A percentile compares a stretch with the other conserved stretches of the same genome.
Conservation (phyloP, 108 stramenopile species). For the Cylindrotheca closterium region DNA sequence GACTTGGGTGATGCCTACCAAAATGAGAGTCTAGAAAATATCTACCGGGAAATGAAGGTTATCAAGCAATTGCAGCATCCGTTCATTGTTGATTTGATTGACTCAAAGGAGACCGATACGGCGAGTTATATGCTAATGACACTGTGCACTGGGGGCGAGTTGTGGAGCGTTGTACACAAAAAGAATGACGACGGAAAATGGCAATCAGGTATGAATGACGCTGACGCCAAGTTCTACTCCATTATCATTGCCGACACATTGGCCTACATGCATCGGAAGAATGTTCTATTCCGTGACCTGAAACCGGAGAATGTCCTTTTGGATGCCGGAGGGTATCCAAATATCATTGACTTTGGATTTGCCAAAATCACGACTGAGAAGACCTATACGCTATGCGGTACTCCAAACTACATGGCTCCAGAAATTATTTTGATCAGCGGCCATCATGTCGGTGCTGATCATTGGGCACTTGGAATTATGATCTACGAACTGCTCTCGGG, state of each 20-base stretch:
- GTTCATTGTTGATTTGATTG: slow-evolving; percentile 86
- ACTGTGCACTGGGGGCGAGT: slow-evolving; percentile 81
- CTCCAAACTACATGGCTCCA: slow-evolving; percentile 93
- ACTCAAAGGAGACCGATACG: slow-evolving; percentile 81
- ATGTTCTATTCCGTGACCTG: slow-evolving; percentile 90
- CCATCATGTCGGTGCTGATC: slow-evolving; percentile 83
- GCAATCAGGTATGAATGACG: slow-evolving; percentile 62
- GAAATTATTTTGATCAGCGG: slow-evolving; percentile 86
- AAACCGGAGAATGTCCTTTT: slow-evolving; percentile 85
- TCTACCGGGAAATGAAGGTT: slow-evolving; percentile 80
- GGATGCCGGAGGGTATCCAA: slow-evolving; percentile 72
- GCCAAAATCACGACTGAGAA: slow-evolving; percentile 50
- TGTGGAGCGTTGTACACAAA: slow-evolving; percentile 71
- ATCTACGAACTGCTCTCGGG: slow-evolving; percentile 88
- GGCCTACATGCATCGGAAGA: slow-evolving; percentile 82
- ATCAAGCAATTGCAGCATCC: slow-evolving; percentile 87
- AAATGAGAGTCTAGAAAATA: slow-evolving; percentile 57
- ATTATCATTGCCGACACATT: slow-evolving; percentile 79
- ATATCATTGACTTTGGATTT: slow-evolving; percentile 88
- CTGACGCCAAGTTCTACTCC: slow-evolving; percentile 60
- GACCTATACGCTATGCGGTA: slow-evolving; percentile 94
- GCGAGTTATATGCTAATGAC: slow-evolving; percentile 63
- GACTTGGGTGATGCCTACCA: slow-evolving; percentile 8
- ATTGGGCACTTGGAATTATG: slow-evolving; percentile 91
- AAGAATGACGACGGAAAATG: slow-evolving; percentile 46